Conservation (phyloP, 352 stramenopile genomes). For the Phytophthora pinifolia region DNA sequence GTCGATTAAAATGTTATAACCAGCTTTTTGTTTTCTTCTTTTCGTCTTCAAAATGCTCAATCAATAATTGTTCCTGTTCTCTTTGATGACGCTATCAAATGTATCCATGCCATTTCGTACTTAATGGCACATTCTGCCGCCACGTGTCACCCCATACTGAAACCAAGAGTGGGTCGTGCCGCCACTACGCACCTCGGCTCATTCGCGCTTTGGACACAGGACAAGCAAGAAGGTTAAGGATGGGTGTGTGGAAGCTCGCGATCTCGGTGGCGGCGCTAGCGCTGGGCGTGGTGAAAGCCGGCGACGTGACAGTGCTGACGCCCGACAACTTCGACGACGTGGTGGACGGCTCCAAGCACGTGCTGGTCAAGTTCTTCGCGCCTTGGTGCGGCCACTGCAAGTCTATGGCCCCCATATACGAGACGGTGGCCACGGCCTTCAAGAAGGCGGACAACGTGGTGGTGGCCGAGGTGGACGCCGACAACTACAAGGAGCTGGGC, state of each 20-base stretch:
- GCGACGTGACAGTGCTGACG: constrained; percentile 79
- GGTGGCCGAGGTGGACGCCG: constrained; percentile 90
- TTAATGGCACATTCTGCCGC: constrained; percentile 10
- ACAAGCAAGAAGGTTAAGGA: constrained; percentile 12
- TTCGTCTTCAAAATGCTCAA: not conserved
- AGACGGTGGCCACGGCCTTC: constrained; percentile 88
- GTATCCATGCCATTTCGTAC: constrained; percentile 21
- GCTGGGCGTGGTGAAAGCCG: constrained; percentile 54
- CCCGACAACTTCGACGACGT: constrained; percentile 82
- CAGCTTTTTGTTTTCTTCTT: constrained; percentile 17
- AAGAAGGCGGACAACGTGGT: constrained; percentile 86
- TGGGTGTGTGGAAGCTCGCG: constrained; percentile 67
- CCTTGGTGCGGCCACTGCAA: constrained; percentile 93
- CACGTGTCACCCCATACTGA: constrained; percentile 43
- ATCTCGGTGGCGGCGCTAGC: constrained; percentile 44
- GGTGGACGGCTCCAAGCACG: constrained; percentile 82
- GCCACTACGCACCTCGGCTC: constrained; percentile 11
- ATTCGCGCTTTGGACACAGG: constrained; percentile 32
- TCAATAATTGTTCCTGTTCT: not conserved
- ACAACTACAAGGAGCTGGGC: constrained; percentile 81
- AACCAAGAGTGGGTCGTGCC: constrained; percentile 19
- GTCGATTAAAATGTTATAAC: constrained; percentile 56
- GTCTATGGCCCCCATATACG: constrained; percentile 75
- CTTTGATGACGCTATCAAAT: not conserved
- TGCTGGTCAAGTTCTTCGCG: constrained; percentile 91